phyloP scores from a whole-genome alignment of 2,329 filamentous ascomycete genomes.

The Chrysoporthe cubensis region DNA sequence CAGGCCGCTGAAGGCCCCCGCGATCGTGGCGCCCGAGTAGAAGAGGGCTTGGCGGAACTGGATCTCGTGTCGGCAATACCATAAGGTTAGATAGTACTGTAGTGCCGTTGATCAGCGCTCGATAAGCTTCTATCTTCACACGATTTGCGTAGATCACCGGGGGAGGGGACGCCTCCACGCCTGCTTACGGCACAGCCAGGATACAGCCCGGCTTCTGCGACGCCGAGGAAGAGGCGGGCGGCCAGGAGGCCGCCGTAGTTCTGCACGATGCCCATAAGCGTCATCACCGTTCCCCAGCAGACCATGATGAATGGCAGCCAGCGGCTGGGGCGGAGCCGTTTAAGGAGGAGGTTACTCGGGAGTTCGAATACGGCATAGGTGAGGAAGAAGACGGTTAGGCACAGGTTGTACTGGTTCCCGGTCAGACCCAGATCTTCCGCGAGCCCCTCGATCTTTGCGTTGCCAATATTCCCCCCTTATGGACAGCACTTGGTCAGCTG shows the following conservation, averaged over 20 bases:
- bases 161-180: too few relatives aligned
- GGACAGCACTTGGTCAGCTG: neutral
- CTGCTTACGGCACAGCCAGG: slow-evolving; percentile 59
- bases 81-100: slow-evolving; percentile 59
- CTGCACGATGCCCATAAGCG: slow-evolving; percentile 56
- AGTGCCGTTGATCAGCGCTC: slow-evolving; percentile 6
- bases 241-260: slow-evolving; percentile 52
- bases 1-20: slow-evolving; percentile 74
- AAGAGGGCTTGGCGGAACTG: slow-evolving; percentile 70
- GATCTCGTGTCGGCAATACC: slow-evolving; percentile 62
- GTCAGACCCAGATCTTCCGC: slow-evolving; percentile 60
- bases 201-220: slow-evolving; percentile 70
- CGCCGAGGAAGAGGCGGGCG: slow-evolving; percentile 62
- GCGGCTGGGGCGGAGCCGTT: slow-evolving; percentile 70
- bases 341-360: slow-evolving; percentile 77
- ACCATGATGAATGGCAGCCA: slow-evolving; percentile 81
- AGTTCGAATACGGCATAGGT: slow-evolving; percentile 78
- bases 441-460: slow-evolving; percentile 67
- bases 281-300: slow-evolving; percentile 55
- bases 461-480: slow-evolving; percentile 60
- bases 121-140: neutral
- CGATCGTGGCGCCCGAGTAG: slow-evolving; percentile 80
- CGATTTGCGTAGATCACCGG: too few relatives aligned
- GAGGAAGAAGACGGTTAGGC: slow-evolving; percentile 76
- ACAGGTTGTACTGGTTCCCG: slow-evolving; percentile 71